phyloP scores from a whole-genome alignment of 805 yeast genomes.

The Spathaspora girioi region DNA sequence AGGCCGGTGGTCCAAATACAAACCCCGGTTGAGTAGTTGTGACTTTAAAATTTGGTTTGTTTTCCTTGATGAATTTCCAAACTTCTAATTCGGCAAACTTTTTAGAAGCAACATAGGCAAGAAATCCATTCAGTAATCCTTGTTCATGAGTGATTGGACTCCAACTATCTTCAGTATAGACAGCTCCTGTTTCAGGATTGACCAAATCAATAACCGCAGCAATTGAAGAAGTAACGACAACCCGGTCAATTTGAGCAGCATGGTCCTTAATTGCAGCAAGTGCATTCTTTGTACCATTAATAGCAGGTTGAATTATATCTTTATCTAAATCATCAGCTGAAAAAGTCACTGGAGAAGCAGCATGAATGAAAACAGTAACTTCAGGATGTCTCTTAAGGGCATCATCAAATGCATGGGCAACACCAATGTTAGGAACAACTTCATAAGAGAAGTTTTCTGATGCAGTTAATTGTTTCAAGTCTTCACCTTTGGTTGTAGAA shows the following conservation, averaged over 20 bases:
- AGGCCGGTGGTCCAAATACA: conserved; percentile 52
- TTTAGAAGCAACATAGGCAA: conserved; percentile 42
- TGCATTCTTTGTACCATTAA: conserved; percentile 50
- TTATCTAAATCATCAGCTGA: conserved; percentile 41
- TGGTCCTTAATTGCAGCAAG: conserved; percentile 36
- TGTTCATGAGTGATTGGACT: conserved; percentile 31
- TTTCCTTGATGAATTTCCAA: conserved; percentile 46
- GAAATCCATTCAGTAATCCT: conserved; percentile 12
- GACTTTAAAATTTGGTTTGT: conserved; percentile 35
- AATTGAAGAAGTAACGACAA: too few species aligned
- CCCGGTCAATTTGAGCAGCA: too few species aligned
- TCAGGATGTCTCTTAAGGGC: conserved; percentile 46
- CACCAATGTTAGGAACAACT: conserved; percentile 20
- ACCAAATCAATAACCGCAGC: conserved; percentile 9
- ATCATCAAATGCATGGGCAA: conserved; percentile 39
- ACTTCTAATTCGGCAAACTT: conserved; percentile 54
- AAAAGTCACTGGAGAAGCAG: conserved; percentile 56
- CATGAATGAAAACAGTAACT: conserved; percentile 50
- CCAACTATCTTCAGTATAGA: conserved; percentile 31
- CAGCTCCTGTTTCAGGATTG: conserved; percentile 21
- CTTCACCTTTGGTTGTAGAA: too few species aligned
- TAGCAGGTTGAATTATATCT: conserved; percentile 54
- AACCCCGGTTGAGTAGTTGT: conserved; percentile 40
- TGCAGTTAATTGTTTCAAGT: too few species aligned
- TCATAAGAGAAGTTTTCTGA: too few species aligned